These are phyloP conservation scores for Typha latifolia DNA, from an alignment of 176 grass and related monocot species.

Conservation along the genomic window DNA sequence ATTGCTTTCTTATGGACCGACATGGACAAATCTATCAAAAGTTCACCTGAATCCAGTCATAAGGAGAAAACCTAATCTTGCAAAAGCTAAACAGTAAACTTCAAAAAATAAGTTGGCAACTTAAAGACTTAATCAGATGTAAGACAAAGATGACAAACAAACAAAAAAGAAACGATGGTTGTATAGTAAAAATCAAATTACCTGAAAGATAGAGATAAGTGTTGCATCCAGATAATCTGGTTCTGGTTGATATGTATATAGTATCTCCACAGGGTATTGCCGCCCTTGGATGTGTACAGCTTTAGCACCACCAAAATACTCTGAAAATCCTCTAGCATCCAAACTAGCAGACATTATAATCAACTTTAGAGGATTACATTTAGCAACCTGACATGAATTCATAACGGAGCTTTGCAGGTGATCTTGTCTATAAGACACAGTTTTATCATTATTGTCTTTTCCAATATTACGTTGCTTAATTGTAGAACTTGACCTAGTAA, in stretches of 20 bases:
- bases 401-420: constrained; percentile 27
- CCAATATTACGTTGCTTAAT: constrained; percentile 9
- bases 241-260: constrained; percentile 96
- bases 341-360: constrained; percentile 97
- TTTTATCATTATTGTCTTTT: constrained; percentile 20
- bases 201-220: constrained; percentile 36
- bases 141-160: not conserved
- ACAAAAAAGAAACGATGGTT: not conserved
- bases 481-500: constrained; percentile 30
- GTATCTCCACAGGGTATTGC: constrained; percentile 92
- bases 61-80: too few relatives aligned
- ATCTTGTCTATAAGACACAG: constrained; percentile 15
- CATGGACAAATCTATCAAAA: too few relatives aligned
- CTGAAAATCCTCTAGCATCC: constrained; percentile 90
- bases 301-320: constrained; percentile 67
- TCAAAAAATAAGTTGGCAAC: not conserved
- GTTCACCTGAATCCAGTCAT: too few relatives aligned
- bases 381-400: constrained; percentile 36
- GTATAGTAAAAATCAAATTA: constrained; percentile 7
- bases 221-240: constrained; percentile 86
- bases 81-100: not conserved
- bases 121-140: too few relatives aligned
- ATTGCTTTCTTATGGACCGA: too few relatives aligned
- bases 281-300: constrained; percentile 90
- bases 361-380: constrained; percentile 60